Evolutionary conservation across 176 grass and related monocot species (phyloP), one percentile per base, ranked within the genome.

Genomic region (Phoenix dactylifera): DNA sequence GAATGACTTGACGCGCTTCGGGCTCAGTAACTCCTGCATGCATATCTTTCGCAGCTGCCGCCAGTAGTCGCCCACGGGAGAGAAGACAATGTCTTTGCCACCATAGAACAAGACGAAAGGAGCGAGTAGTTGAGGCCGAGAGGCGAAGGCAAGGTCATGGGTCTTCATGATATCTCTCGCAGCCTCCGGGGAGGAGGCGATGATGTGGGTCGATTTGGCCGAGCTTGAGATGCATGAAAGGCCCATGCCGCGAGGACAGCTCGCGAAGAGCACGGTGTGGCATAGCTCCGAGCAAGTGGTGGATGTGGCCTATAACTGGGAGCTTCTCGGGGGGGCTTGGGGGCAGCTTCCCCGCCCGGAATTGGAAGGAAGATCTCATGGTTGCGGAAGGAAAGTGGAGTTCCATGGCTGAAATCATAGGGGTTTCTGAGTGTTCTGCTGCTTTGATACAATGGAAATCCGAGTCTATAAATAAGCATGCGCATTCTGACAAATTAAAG

Each of bases 231-330:
- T 25, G 18, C 75, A 79, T 51, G 65, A 85, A 52, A 0, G 71
- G 65, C 3, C 71, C 66, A 10, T 79, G 56, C 3, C 22, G 10
- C 15, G 4, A 20, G 17, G 67, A 62, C 7, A 78, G 62, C 22
- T 71, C 54, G 15, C 60, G 26, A 23, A 85, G 22, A 52, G 59
- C 19, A 12, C 30, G 71, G 18, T 79, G 60, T 3, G 72, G 17
- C 4, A 71, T 50, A 14, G 65, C 57, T 0, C 71, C 70, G 7
- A 54, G 15, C 12, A 85, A 15, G 15, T 85, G 75, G 52, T 75
- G 75, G 22, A 79, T 24, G 76, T 79, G 62, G 18, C 81, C 76
- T 28, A 84, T 15, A 50, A 84, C 26, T 14, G 81, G 81, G 49
- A 79, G 57, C 18, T 18, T 29, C 75, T 4, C 26, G 26, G 26